Evolutionary conservation across 345 rosid genomes (phyloP), one percentile per base, ranked within the genome.

Genomic region (Sisymbrium irio): DNA sequence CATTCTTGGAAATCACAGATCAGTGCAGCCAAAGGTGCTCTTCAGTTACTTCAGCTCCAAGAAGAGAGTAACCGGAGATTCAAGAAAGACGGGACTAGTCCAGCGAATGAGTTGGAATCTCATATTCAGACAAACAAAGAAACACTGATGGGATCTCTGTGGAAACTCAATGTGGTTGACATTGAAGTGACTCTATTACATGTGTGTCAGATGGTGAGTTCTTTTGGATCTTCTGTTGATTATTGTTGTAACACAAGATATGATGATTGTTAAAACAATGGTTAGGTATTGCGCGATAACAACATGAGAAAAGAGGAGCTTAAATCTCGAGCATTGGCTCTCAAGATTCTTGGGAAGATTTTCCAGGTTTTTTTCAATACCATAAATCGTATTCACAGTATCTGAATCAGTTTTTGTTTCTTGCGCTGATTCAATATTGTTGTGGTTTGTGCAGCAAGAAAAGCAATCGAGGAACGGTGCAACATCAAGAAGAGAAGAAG

Each of bases 21-120:
- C 22, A 91, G 93, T 59, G 98, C 98, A 47, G 95, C 97, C n/a
- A 94, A 93, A 94, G 93, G 98, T 25, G 98, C 95, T 50, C 87
- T 83, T 61, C 98, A 91, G 85, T 75, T 94, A 58, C 83, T 94
- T 75, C 98, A 94, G 72, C 86, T 94, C 69, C 98, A 94, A 81
- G 98, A 91, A 67, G 96, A 93, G 46, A 83, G 85, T 37, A 82
- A 80, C 53, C 61, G 78, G 55, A 88, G 85, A 65, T 77, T 82
- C 72, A 91, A 84, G 81, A 83, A 81, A 82, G 91, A 84, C 12
- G 91, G 89, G 4, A 80, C 62, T 54, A 78, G 77, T 65, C 77
- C 85, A 6, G 85, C 70, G 35, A 88, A 87, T 51, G 96, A 89
- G 8, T 69, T 87, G 3, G 98, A 91, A 77, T 82, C 93, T 9